Percentiles rank a stretch among this genome's conserved stretches.
Conservation (phyloP, 2,329 filamentous ascomycete genomes). For the Colletotrichum melonis region DNA sequence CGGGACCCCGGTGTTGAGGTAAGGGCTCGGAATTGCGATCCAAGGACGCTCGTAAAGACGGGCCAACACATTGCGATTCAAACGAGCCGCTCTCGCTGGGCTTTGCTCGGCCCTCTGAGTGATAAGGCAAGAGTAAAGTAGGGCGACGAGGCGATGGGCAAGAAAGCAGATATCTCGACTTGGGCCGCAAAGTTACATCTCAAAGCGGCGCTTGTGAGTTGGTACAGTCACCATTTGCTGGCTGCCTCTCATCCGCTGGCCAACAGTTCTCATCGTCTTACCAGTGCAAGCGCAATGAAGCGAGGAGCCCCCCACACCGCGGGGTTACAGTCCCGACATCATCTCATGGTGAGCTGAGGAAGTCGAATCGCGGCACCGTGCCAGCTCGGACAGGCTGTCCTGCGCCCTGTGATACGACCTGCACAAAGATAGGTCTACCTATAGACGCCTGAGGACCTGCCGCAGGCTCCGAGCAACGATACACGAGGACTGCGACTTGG, state of each 20-base stretch:
- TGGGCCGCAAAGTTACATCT: background rate
- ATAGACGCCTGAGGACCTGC: conserved; percentile 19
- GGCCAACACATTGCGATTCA: conserved; percentile 4
- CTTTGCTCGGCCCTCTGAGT: conserved; percentile 9
- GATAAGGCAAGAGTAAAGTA: background rate
- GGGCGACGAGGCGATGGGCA: background rate
- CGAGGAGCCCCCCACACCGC: conserved; percentile 1
- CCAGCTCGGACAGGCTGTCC: conserved; percentile 18
- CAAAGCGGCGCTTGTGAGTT: background rate
- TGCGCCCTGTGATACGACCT: conserved; percentile 21
- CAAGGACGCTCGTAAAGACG: conserved; percentile 6
- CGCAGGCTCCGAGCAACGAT: conserved; percentile 10
- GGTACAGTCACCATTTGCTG: background rate
- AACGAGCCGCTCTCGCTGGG: conserved; percentile 10
- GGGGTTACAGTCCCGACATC: conserved; percentile 14
- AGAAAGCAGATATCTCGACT: background rate
- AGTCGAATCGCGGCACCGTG: conserved; percentile 23
- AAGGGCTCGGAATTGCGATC: conserved; percentile 16
- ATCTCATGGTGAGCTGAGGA: conserved; percentile 28
- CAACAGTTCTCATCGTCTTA: background rate
- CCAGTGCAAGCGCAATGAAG: background rate
- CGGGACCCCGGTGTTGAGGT: conserved; percentile 3
- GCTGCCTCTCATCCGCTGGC: background rate
- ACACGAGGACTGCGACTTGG: conserved; percentile 3
- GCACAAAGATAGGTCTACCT: conserved; percentile 13